These are phyloP conservation scores for Phylloporus rhodoxanthus DNA, from an alignment of 768 basidiomycete species.

Conservation along the genomic window DNA sequence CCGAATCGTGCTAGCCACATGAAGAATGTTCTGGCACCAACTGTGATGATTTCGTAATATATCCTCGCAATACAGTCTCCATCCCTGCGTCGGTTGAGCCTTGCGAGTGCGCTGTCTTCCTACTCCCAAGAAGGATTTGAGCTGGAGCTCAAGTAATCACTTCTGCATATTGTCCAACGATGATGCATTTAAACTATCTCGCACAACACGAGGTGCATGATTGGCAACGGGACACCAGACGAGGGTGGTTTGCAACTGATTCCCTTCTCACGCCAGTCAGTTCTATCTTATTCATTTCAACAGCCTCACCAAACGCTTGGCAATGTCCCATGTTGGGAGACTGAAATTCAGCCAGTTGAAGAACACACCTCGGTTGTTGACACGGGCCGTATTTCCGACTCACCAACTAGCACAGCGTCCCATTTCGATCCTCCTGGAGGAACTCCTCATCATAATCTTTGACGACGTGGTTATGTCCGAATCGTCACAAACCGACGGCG, in stretches of 20 bases:
- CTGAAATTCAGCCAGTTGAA: background rate
- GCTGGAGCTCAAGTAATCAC: background rate
- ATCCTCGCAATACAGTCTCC: too few species aligned
- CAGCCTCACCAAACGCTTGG: background rate
- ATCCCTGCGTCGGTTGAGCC: too few species aligned
- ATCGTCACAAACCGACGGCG: background rate
- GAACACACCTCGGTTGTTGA: background rate
- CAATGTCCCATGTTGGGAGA: background rate
- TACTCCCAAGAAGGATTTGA: background rate
- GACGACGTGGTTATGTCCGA: constrained; percentile 14
- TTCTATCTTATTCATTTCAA: background rate
- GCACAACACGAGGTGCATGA: background rate
- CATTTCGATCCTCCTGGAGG: constrained; percentile 12
- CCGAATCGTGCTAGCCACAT: too few species aligned
- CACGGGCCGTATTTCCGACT: background rate
- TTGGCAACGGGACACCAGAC: background rate
- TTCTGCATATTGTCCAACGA: background rate
- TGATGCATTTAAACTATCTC: background rate
- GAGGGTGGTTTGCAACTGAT: background rate
- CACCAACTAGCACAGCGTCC: background rate
- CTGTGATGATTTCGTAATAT: background rate
- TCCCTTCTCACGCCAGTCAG: constrained; percentile 1
- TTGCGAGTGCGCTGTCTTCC: background rate
- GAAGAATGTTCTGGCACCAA: background rate
- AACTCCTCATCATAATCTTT: constrained; percentile 20